These are phyloP conservation scores for Epipyxis sp. DNA, from an alignment of 108 stramenopile genomes.

Conservation along the genomic window DNA sequence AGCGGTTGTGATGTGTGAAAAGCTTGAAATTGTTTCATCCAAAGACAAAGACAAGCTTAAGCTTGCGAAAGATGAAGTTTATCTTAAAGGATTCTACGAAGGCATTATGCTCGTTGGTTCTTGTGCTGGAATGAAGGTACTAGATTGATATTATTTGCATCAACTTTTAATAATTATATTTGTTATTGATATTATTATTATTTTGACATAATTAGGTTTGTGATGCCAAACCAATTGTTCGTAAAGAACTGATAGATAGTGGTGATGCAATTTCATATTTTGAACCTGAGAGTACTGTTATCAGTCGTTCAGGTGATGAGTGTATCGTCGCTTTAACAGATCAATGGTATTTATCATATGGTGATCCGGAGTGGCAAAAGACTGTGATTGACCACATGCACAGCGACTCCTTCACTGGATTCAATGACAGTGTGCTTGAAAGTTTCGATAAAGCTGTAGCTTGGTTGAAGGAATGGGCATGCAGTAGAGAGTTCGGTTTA, in stretches of 20 bases:
- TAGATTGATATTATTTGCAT: too few species aligned
- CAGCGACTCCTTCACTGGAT: conserved; percentile 77
- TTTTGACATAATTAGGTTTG: too few species aligned
- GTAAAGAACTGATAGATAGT: conserved; percentile 82
- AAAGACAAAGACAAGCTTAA: conserved; percentile 90
- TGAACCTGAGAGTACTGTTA: conserved; percentile 88
- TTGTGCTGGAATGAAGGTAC: conserved; percentile 79
- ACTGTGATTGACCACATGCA: conserved; percentile 79
- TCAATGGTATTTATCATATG: conserved; percentile 98
- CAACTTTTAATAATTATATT: conserved; percentile 6
- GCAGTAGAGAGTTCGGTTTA: conserved; percentile 90
- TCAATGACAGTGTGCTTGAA: conserved; percentile 65
- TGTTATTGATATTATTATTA: too few species aligned
- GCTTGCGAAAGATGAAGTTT: conserved; percentile 86
- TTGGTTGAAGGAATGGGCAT: conserved; percentile 98
- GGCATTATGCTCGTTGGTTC: conserved; percentile 88
- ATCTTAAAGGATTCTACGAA: conserved; percentile 92
- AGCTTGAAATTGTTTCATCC: conserved; percentile 82
- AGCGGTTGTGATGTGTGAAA: conserved; percentile 74
- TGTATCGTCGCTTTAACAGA: conserved; percentile 96
- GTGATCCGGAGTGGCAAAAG: conserved; percentile 79
- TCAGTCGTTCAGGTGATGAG: conserved; percentile 91
- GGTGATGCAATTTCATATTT: conserved; percentile 84
- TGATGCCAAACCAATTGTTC: conserved; percentile 88
- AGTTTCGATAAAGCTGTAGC: conserved; percentile 79